Base-by-base conservation (phyloP, 1,139 yeast species). In the Yamadazyma sp. region DNA sequence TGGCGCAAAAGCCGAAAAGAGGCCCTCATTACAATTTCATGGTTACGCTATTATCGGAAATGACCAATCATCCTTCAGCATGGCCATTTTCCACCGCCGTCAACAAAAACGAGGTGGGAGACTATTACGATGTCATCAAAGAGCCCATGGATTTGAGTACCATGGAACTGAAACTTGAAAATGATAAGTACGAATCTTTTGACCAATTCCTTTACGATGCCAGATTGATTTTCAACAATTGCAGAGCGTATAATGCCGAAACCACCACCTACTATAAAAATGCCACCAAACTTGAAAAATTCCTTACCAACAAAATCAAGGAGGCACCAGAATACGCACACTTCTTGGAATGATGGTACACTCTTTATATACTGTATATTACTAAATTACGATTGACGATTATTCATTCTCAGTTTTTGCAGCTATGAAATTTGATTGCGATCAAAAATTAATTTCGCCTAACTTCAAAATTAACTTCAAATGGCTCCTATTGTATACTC, bases 61-160 rank as follows among this genome's bases (percentile, higher is more conserved):
- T 92, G 67, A 95, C 87, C 54, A 88, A 86, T 57, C 96, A 92
- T 59, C 95, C 97, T 0, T 86, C 96, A 2, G 94, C 97, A n/a
- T 92, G 98, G 98, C 98, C 99, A 21, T 94, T 94, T 62, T 79
- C 90, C 23, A 85, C 80, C 40, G 96, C 98, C 1, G 98, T 94
- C 12, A 88, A 85, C 59, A 80, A 80, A 53, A 95, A 88, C 34
- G 98, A 94, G 55, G 98, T 94, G 12, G 89, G 95, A 0, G 98
- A 94, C 60, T 94, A 94, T 58, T 92, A 92, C 58, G 95, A 88
- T 51, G 95, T 92, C 22, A 92, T 92, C 46, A 89, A 90, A 56
- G 97, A 92, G 58, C 98, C 99, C n/a, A 94, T 94, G 98, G 98
- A 94, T 59, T 67, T 92, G 40, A 80, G 94, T 20, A 89, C 97